A percentile compares a stretch with the other conserved stretches of the same genome.
Conservation (phyloP, 2,329 filamentous ascomycete species). For the Penicillium sp. region DNA sequence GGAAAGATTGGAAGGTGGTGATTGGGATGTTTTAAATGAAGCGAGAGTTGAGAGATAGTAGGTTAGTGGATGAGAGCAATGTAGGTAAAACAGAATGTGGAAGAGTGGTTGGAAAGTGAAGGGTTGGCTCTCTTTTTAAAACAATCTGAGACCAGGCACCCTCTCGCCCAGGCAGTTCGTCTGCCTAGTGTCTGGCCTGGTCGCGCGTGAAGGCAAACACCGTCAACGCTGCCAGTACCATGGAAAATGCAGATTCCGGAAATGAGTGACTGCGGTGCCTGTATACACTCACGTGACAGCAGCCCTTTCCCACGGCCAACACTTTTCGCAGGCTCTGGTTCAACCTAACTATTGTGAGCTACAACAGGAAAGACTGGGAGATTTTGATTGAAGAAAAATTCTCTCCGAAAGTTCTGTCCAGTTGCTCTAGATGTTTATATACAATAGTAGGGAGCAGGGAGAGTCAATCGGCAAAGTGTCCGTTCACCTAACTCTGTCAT, state of each 20-base stretch:
- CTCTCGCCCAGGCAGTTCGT: neutral
- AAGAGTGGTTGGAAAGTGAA: neutral
- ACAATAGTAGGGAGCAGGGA: no score
- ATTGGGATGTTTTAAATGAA: neutral
- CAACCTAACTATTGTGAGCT: no score
- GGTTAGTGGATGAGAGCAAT: neutral
- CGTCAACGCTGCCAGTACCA: neutral
- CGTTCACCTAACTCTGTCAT: neutral
- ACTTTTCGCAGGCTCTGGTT: neutral
- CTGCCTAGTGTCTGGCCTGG: neutral
- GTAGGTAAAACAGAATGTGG: neutral
- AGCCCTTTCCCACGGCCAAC: neutral
- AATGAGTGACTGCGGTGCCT: constrained; percentile 9
- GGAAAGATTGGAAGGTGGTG: neutral
- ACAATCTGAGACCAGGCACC: neutral
- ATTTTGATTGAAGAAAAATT: no score
- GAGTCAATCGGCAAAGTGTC: no score
- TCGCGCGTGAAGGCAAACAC: neutral
- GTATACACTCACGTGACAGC: constrained; percentile 27
- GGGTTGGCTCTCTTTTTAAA: neutral
- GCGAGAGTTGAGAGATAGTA: neutral
- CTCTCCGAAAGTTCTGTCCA: no score
- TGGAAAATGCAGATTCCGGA: neutral
- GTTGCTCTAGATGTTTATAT: no score
- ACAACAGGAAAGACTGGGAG: no score